Conservation (phyloP, 441 rosid species). For the Populus trichocarpa region DNA sequence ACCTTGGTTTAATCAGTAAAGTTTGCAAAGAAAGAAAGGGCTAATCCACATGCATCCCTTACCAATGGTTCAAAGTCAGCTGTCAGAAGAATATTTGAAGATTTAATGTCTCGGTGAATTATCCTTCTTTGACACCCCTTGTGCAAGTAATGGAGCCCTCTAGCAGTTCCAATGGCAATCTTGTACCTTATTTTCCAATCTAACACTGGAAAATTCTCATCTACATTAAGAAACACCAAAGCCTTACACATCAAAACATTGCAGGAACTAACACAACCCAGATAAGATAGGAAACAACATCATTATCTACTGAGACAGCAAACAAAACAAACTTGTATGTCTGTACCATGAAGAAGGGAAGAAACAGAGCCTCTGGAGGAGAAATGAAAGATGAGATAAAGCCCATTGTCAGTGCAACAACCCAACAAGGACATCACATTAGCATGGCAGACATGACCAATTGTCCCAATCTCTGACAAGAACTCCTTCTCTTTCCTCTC, state of each 20-base stretch:
- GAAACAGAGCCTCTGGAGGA: slow-evolving; percentile 90
- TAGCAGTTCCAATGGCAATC: slow-evolving; percentile 77
- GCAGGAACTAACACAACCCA: slow-evolving; percentile 4
- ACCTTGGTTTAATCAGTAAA: not conserved
- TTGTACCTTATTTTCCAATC: slow-evolving; percentile 81
- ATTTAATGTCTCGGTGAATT: slow-evolving; percentile 89
- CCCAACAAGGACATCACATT: slow-evolving; percentile 79
- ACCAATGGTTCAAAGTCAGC: slow-evolving; percentile 72
- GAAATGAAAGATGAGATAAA: slow-evolving; percentile 77
- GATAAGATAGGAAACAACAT: not conserved
- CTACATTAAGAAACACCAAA: slow-evolving; percentile 29
- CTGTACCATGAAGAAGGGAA: slow-evolving; percentile 83
- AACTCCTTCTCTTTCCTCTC: slow-evolving; percentile 95
- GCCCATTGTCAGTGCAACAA: slow-evolving; percentile 89
- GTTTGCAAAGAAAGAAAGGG: not conserved
- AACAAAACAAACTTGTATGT: not conserved
- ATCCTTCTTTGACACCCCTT: slow-evolving; percentile 92
- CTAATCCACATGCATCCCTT: slow-evolving; percentile 28
- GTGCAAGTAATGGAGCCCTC: slow-evolving; percentile 83
- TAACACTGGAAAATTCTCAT: slow-evolving; percentile 43
- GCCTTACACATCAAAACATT: not conserved
- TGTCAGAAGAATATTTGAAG: slow-evolving; percentile 78
- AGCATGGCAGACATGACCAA: slow-evolving; percentile 85
- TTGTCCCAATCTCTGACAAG: slow-evolving; percentile 89
- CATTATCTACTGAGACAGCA: not conserved